phyloP scores from a whole-genome alignment of 2,329 filamentous ascomycete genomes.

The Aureobasidium mangrovei region DNA sequence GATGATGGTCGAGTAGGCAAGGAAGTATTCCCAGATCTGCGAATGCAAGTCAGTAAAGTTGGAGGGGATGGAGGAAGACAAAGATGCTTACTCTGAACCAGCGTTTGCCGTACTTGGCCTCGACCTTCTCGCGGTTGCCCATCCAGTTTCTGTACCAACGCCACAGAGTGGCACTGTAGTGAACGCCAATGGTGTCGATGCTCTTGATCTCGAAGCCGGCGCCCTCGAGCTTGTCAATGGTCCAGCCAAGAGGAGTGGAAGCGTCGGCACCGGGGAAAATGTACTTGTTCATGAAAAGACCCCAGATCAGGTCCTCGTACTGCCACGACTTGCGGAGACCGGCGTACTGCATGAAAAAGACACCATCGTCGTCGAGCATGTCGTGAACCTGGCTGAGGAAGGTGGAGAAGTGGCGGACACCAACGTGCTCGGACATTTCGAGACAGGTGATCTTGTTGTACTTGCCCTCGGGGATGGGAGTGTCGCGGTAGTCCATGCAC shows the following conservation, averaged over 20 bases:
- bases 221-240: conserved; percentile 74
- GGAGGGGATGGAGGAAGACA: background rate
- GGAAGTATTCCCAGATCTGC: conserved; percentile 86
- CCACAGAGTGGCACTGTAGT: conserved; percentile 96
- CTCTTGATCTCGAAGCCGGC: conserved; percentile 86
- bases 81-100: conserved; percentile 76
- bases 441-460: conserved; percentile 97
- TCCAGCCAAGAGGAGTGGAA: conserved; percentile 82
- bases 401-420: conserved; percentile 72
- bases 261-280: conserved; percentile 96
- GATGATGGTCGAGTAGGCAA: conserved; percentile 74
- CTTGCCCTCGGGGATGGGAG: conserved; percentile 64
- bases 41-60: background rate
- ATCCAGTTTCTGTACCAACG: conserved; percentile 99
- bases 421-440: conserved; percentile 98
- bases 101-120: conserved; percentile 86
- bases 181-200: conserved; percentile 87
- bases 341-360: conserved; percentile 92
- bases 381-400: conserved; percentile 85
- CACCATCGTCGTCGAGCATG: conserved; percentile 93
- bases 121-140: conserved; percentile 82
- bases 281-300: conserved; percentile 99
- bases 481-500: conserved; percentile 96
- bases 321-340: conserved; percentile 93
- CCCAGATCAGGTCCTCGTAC: conserved; percentile 96